These are phyloP conservation scores for Abelmoschus esculentus DNA, from an alignment of 345 rosid genomes.

Conservation along the genomic window DNA sequence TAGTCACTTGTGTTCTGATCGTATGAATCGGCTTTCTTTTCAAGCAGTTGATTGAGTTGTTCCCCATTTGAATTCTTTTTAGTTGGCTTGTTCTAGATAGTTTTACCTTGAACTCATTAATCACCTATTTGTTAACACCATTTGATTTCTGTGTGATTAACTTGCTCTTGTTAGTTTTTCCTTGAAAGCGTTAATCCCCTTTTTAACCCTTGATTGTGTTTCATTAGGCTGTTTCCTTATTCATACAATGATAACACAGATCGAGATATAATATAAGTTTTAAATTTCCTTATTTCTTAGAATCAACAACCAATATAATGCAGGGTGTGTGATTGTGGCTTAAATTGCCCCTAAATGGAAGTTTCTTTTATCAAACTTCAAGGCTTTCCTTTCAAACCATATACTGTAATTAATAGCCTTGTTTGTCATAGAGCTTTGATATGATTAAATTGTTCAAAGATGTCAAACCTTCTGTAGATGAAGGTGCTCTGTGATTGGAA, in stretches of 20 bases:
- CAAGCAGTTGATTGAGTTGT: neutral
- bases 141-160: neutral
- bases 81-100: neutral
- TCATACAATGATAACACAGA: neutral
- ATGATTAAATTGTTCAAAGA: neutral
- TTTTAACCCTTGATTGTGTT: neutral
- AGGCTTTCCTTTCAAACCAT: neutral
- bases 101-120: neutral
- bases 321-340: neutral
- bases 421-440: neutral
- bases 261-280: neutral
- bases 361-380: neutral
- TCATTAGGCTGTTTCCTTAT: neutral
- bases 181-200: neutral
- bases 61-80: neutral
- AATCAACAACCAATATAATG: neutral
- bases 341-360: neutral
- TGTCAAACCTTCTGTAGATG: neutral
- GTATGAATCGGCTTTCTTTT: neutral
- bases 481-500: neutral
- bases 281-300: neutral
- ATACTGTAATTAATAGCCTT: neutral
- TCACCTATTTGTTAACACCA: neutral
- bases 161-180: neutral
- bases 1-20: neutral